Evolutionary conservation across 2,329 filamentous ascomycete species (phyloP), one percentile per base, ranked within the genome.

Genomic region (Xylaria sp.): DNA sequence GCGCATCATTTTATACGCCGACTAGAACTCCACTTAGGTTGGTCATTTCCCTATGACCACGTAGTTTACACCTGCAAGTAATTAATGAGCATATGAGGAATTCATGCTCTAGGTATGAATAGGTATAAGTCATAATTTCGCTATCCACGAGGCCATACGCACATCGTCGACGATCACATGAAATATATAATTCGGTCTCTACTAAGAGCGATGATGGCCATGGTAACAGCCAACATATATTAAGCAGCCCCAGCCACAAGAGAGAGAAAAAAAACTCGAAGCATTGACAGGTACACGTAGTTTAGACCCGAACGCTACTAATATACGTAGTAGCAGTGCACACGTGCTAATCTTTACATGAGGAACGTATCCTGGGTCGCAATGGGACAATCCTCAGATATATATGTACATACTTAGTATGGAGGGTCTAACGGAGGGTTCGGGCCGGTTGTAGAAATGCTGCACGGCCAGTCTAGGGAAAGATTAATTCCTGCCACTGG

Each of bases 261-360:
- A n/a, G n/a, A n/a, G n/a, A n/a, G n/a, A n/a, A n/a, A n/a, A 40
- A 40, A 47, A 2, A 5, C 18, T 35, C 32, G 32, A 9, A 18
- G 18, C 3, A 21, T 25, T 50, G 10, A 29, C 23, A 29, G 48
- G 9, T 48, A 27, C 32, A 35, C 32, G 4, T 51, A 25, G 13
- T 27, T 18, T 6, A 25, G 47, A 25, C 21, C 21, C 23, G 21
- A 50, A 50, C 21, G 9, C 23, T 25, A 10, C 47, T 50, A 25
- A 9, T 50, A n/a, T n/a, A n/a, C n/a, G n/a, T n/a, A n/a, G n/a
- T n/a, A 27, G 47, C 25, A 51, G 25, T 18, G 48, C 21, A 57
- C 53, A 57, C 53, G 53, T 57, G 53, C 32, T 57, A 57, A 40
- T 37, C 29, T 29, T 35, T 37, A 55, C 32, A 23, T 8, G 32